These are phyloP conservation scores for Fusarium sacchari DNA, from an alignment of 2,329 filamentous ascomycete genomes.

Conservation along the genomic window DNA sequence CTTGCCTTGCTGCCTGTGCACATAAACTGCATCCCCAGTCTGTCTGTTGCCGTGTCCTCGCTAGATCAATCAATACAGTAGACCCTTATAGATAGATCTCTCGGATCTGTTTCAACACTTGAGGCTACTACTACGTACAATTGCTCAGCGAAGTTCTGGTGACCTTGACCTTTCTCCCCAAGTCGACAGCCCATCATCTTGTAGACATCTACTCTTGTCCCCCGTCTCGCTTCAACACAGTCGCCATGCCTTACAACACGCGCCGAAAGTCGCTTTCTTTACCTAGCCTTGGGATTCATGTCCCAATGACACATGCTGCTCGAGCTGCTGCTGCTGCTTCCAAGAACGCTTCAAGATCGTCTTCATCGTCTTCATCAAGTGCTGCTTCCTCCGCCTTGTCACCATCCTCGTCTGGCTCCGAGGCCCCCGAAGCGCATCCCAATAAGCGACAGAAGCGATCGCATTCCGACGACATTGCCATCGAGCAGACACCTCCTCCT, in stretches of 20 bases:
- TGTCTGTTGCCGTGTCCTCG: conserved; percentile 10
- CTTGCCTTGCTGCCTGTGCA: conserved; percentile 1
- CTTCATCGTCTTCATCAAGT: conserved; percentile 41
- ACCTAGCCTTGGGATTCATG: conserved; percentile 90
- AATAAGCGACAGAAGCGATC: conserved; percentile 82
- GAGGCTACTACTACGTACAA: conserved; percentile 25
- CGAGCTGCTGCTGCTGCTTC: conserved; percentile 63
- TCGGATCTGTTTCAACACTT: conserved; percentile 25
- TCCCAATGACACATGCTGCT: conserved; percentile 74
- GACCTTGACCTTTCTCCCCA: conserved; percentile 29
- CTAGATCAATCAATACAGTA: conserved; percentile 30
- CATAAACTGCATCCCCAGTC: conserved; percentile 13
- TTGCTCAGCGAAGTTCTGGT: conserved; percentile 30
- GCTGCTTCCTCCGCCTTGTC: conserved; percentile 46
- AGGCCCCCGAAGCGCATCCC: conserved; percentile 52
- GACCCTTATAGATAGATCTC: conserved; percentile 27
- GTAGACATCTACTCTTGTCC: conserved; percentile 22
- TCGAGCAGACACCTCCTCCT: conserved; percentile 75
- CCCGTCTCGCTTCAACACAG: conserved; percentile 16
- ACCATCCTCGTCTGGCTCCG: conserved; percentile 45
- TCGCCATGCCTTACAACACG: conserved; percentile 90
- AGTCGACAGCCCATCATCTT: conserved; percentile 25
- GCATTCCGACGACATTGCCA: conserved; percentile 82
- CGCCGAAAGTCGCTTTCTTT: conserved; percentile 95
- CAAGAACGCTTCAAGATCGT: conserved; percentile 49